Evolutionary conservation across 805 yeast genomes (phyloP), one percentile per base, ranked within the genome.

Genomic region (Wickerhamiella kurtzmanii): DNA sequence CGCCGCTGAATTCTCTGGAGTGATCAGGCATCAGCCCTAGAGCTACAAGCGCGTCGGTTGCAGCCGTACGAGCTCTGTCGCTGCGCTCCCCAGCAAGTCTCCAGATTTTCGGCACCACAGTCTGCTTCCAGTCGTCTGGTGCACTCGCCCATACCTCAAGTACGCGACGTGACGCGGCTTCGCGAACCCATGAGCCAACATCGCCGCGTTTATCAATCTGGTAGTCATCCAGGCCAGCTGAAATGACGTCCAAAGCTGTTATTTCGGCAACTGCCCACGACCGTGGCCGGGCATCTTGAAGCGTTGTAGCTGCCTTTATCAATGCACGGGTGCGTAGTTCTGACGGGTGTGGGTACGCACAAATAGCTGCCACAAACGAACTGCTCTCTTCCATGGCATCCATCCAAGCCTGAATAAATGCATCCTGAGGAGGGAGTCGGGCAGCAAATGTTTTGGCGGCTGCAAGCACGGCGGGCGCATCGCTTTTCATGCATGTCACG

Each of bases 121-220:
- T 20, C 15, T 3, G n/a, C 37, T 41, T 42, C 13, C 22, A 41
- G 6, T 16, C 44, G 11, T 13, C 20, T 38, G 11, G 16, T 11
- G 41, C 22, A 9, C 22, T 8, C 9, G 5, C 25, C 22, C 22
- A 20, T 41, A 39, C 37, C 62, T 56, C 47, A 38, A 0, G 50
- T 0, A 79, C 60, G 2, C 77, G 55, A 4, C 53, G 35, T 2
- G 82, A 59, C 1, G 79, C 67, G 0, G 79, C 70, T 1, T 59
- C 52, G 42, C 97, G 66, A 1, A 86, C 73, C 55, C 77, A 73
- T 42, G 84, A 75, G 2, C 97, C 97, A n/a, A 87, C 88, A 64
- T 88, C 97, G 8, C 97, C 97, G 57, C 84, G 82, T 22, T 76
- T 75, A 0, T 89, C 82, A 2, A 74, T 65, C 0, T 94, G 76